Evolutionary conservation across 805 yeast species (phyloP), one percentile per base, ranked within the genome.

Genomic region (Candida khao-thaluensis): DNA sequence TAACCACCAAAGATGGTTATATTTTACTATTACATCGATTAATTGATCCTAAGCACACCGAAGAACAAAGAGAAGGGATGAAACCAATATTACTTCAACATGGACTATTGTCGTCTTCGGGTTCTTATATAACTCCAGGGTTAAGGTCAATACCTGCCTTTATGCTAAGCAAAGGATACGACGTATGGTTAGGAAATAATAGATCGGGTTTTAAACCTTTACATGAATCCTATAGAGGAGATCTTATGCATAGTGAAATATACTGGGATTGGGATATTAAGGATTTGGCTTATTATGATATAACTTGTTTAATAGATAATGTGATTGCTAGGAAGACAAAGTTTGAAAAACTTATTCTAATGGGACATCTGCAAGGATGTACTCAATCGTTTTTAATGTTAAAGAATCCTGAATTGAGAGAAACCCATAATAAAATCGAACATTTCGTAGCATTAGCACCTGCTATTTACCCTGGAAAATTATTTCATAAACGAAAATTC

Each of bases 261-360:
- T 85, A 84, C 79, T 91, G 99, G 99, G 81, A 85, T 49, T 91
- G 99, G 99, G 91, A 86, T 53, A 73, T 93, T 36, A 62, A 72
- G n/a, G 91, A 87, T 32, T 78, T 93, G 81, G 91, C 90, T 0
- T 69, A 71, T 41, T 77, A 68, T 52, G 99, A 91, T 57, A 60
- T 93, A 29, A 85, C 95, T 1, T 71, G 85, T 14, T 66, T 91
- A 61, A 69, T 90, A 7, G 76, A 81, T 24, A 72, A 74, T 40
- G 82, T 89, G 1, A 57, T 81, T 24, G 43, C 56, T 2, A 66
- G 63, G 39, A 60, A 63, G 38, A 68, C 76, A 0, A 37, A 58
- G 35, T 67, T 58, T 37, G 53, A 56, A 3, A 74, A 80, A 50
- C 50, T 90, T 6, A 71, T 82, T 0, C 60, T 91, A 16, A 72